Conservation (phyloP, 1,284 basidiomycete species). For the Melampsora larici-populina region DNA sequence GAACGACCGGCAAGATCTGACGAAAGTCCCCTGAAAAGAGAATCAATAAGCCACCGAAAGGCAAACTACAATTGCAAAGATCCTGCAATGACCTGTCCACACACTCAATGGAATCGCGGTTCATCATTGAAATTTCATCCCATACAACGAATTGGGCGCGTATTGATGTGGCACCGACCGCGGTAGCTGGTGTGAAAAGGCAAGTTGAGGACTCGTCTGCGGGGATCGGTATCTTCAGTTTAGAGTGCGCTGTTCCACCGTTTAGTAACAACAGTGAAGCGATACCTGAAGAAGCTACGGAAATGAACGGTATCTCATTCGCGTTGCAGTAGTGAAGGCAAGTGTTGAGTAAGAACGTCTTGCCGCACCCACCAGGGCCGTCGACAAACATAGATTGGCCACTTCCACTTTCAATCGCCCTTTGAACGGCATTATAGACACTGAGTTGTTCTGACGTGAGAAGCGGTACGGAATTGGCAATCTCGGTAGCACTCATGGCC, state of each 20-base stretch:
- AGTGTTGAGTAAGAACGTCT: no score
- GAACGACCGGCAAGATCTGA: no score
- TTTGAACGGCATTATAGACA: not conserved
- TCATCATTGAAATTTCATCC: conserved; percentile 8
- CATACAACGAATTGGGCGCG: not conserved
- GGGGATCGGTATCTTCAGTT: conserved; percentile 2
- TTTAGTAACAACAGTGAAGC: not conserved
- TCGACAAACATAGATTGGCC: not conserved
- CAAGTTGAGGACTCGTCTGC: not conserved
- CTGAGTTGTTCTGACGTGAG: not conserved
- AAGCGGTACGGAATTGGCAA: not conserved
- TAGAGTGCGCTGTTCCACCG: not conserved
- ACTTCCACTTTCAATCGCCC: not conserved
- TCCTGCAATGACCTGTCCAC: not conserved
- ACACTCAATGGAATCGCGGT: not conserved
- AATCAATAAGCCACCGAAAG: not conserved
- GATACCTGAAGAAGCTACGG: not conserved
- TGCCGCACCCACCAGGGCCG: no score
- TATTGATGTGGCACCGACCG: no score
- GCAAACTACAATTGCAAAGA: not conserved
- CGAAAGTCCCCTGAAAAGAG: conserved; percentile 19
- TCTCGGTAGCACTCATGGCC: no score
- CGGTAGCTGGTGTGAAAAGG: not conserved
- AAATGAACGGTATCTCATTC: not conserved
- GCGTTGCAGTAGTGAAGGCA: not conserved